These are phyloP conservation scores for Cyanidioschyzon merolae DNA, from an alignment of 23 red algal species.

Conservation along the genomic window DNA sequence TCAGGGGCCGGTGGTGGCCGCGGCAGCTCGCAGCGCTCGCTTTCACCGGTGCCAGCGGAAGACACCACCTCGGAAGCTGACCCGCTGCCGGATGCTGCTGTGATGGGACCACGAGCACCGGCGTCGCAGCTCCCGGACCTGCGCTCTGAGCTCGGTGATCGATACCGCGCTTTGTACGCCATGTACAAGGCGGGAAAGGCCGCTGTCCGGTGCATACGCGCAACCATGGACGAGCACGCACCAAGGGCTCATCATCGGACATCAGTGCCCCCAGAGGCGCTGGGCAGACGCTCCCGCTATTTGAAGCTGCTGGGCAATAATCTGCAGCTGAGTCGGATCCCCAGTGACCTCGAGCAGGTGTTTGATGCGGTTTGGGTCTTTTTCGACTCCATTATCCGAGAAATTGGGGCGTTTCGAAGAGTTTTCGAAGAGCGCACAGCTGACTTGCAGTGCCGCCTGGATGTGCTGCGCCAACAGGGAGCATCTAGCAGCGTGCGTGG, in stretches of 20 bases:
- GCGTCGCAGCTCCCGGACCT: background rate
- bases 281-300: background rate
- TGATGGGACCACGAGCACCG: background rate
- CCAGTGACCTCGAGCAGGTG: background rate
- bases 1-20: background rate
- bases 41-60: background rate
- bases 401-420: background rate
- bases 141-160: background rate
- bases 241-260: background rate
- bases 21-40: conserved; percentile 1
- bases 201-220: background rate
- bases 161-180: background rate
- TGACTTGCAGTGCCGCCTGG: background rate
- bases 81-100: background rate
- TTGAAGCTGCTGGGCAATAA: background rate
- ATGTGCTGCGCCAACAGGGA: background rate
- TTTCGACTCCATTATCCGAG: background rate
- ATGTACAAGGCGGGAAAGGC: conserved; percentile 10
- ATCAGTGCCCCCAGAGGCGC: background rate
- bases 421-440: background rate
- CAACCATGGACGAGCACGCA: background rate
- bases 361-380: background rate
- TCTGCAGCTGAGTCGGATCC: background rate
- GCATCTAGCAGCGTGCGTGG: background rate
- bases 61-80: background rate